Base-by-base conservation (phyloP, 257 asterid species). In the Verbena officinalis region DNA sequence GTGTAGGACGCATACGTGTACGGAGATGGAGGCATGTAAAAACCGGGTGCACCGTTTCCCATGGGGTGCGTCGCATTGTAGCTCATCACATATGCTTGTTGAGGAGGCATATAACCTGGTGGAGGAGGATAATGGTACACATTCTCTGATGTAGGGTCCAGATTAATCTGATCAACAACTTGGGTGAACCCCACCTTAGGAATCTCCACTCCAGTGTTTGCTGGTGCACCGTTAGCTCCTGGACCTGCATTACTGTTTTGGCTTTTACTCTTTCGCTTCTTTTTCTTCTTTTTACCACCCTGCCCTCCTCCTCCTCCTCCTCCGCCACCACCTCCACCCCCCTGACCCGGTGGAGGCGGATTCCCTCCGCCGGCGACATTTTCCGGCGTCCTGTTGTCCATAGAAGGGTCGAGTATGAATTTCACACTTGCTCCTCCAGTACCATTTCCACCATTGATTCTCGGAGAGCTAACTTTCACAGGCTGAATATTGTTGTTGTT, bases 271-370 rank as follows among this genome's bases (percentile, higher is more conserved):
- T 71, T 65, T 77, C 80, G 40, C 73, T 56, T 59, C 59, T 75
- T 86, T 52, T 86, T 89, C 75, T 89, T 89, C 85, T 89, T 84
- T 73, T 82, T 84, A 51, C 79, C 80, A 60, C 82, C 77, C 40
- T 65, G 75, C 10, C 73, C 83, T 22, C 81, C 83, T 0, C 69
- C 66, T 0, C 73, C 83, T 6, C 62, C 78, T 1, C 64, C 75
- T 9, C 69, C 71, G 0, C 55, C 78, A 22, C 77, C 75, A 1
- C 55, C 49, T 0, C 70, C 83, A 30, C 64, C 33, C 4, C 33
- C 33, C 33, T 27, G 33, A 2, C 5, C 55, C 77, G n/a, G 12
- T 58, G 38, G 64, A 30, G 19, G 14, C 39, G 55, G 40, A 38
- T n/a, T 67, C 77, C 7, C 34, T 62, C 82, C 22, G 20, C 67